These are phyloP conservation scores for Malania oleifera DNA, from an alignment of 164 flowering plant species.

Conservation along the genomic window DNA sequence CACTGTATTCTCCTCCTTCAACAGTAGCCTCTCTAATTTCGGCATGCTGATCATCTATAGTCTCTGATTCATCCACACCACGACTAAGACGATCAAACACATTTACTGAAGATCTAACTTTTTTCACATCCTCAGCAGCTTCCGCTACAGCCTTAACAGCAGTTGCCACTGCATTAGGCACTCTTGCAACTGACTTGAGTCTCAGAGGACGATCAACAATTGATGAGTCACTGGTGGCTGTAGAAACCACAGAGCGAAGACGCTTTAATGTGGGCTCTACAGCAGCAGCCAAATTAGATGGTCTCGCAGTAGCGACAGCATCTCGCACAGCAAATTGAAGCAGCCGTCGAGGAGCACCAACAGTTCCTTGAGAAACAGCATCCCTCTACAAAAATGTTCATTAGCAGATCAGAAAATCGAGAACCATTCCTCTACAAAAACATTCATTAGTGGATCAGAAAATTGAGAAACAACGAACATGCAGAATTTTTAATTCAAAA, in stretches of 20 bases:
- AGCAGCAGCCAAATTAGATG: constrained; percentile 27
- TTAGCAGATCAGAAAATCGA: too few species aligned
- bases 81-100: constrained; percentile 82
- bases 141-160: constrained; percentile 86
- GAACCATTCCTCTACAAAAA: constrained; percentile 56
- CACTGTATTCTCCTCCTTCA: constrained; percentile 39
- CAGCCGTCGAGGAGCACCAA: constrained; percentile 65
- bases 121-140: constrained; percentile 77
- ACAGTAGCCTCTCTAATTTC: constrained; percentile 19
- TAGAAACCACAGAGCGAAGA: constrained; percentile 80
- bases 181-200: constrained; percentile 46
- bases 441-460: constrained; percentile 12
- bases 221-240: constrained; percentile 37
- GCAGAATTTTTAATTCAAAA: neutral
- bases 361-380: constrained; percentile 27
- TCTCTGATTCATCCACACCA: constrained; percentile 30
- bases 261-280: constrained; percentile 58
- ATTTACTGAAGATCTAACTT: constrained; percentile 43
- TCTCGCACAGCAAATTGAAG: constrained; percentile 96
- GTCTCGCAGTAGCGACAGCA: constrained; percentile 60
- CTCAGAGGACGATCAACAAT: constrained; percentile 36
- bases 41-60: constrained; percentile 11
- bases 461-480: neutral
- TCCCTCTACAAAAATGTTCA: constrained; percentile 44
- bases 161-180: constrained; percentile 49